Base-by-base conservation (phyloP, 1,284 basidiomycete genomes). In the Fomitopsis pinicola region DNA sequence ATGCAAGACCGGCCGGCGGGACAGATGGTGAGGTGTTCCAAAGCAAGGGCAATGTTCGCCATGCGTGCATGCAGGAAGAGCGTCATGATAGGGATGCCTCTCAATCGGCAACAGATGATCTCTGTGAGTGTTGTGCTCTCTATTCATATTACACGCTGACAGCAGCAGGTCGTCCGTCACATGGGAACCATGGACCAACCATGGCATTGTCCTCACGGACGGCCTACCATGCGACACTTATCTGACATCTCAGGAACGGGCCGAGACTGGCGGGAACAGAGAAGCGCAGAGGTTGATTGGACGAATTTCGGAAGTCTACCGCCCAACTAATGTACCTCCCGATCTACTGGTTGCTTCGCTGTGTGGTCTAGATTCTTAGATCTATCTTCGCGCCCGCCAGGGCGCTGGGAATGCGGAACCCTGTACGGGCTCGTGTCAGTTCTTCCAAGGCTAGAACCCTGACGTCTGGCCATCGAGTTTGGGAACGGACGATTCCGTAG, bases 121-220 rank as follows among this genome's bases (percentile, higher is more conserved):
- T 75, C 82, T 64, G 94, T 95, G 70, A 71, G 87, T 76, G 46
- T 45, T 19, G 3, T 26, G 19, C 54, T 28, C 42, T 62, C 35
- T 35, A 42, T 42, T 60, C 30, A 62, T 53, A 35, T 46, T 10
- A 33, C 33, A 42, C 57, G 57, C 35, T 38, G 36, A 54, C 52
- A 40, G 26, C 53, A 57, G 15, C 59, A 95, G 92, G 86, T 98
- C 61, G 79, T 99, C 1, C 83, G 84, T 54, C 94, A 98, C 73
- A 97, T 99, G 95, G 94, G 94, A 44, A 90, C 84, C 7, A 95
- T 99, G 80, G 94, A 98, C 68, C 95, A 98, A 70, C 97, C 96
- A 0, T 99, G 97, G 95, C 94, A 97, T 63, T 98, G 96, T 71
- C 96, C 97, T 2, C 96, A 98, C 72, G 96, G 96, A 4, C 79